These are phyloP conservation scores for Teunomyces atbi DNA, from an alignment of 805 yeast species.

Conservation along the genomic window DNA sequence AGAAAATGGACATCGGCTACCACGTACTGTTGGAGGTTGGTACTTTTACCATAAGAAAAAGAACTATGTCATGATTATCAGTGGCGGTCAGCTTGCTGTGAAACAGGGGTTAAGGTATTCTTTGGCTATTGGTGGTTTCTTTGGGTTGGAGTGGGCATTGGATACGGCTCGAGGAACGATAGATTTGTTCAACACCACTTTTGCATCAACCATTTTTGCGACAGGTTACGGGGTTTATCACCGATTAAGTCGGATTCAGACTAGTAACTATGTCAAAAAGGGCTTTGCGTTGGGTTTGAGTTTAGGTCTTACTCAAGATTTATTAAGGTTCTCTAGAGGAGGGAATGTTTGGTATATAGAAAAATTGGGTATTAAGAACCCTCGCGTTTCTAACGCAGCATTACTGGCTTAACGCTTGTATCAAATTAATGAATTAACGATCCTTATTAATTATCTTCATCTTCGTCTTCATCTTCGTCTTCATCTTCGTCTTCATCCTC, in stretches of 20 bases:
- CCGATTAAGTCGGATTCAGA: constrained; percentile 43
- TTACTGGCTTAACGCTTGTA: neutral
- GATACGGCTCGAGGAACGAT: constrained; percentile 52
- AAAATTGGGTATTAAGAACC: constrained; percentile 20
- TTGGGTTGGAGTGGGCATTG: constrained; percentile 60
- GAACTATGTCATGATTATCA: constrained; percentile 66
- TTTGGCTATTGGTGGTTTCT: constrained; percentile 46
- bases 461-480: too few relatives aligned
- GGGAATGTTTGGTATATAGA: constrained; percentile 65
- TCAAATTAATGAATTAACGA: constrained; percentile 1
- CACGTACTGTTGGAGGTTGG: constrained; percentile 80
- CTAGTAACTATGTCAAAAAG: constrained; percentile 40
- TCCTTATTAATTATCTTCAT: constrained; percentile 15
- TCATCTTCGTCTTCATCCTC: constrained; percentile 50
- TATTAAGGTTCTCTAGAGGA: constrained; percentile 54
- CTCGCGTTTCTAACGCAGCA: constrained; percentile 3
- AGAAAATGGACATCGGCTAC: constrained; percentile 80
- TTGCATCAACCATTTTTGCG: constrained; percentile 55
- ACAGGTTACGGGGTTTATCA: constrained; percentile 47
- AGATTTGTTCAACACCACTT: constrained; percentile 64
- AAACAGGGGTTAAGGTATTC: constrained; percentile 37
- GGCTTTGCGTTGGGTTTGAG: constrained; percentile 60
- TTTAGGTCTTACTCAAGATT: constrained; percentile 68
- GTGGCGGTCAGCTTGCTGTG: constrained; percentile 52
- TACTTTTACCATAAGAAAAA: constrained; percentile 82